These are phyloP conservation scores for Cercospora nicotianae DNA, from an alignment of 2,329 filamentous ascomycete genomes.

Conservation along the genomic window DNA sequence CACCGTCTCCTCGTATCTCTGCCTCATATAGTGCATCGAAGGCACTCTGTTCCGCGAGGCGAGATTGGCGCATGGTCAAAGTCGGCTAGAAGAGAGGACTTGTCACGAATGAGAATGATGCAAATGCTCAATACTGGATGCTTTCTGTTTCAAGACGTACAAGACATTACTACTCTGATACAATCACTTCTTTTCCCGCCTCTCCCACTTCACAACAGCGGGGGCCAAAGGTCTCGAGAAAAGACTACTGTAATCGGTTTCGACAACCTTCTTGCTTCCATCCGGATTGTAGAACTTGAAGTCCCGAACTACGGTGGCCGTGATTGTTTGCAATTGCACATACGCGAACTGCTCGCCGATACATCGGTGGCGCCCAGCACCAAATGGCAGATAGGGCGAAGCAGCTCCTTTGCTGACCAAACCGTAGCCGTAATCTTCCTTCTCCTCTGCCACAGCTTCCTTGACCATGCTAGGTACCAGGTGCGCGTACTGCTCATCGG, in stretches of 20 bases:
- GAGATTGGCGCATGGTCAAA: too few relatives aligned
- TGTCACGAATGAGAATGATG: background rate
- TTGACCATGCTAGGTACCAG: constrained; percentile 34
- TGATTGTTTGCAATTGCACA: constrained; percentile 83
- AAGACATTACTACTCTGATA: background rate
- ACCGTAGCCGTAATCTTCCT: constrained; percentile 91
- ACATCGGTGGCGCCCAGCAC: constrained; percentile 87
- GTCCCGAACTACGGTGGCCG: constrained; percentile 70
- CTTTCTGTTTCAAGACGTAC: background rate
- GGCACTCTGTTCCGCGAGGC: too few relatives aligned
- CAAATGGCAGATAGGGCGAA: constrained; percentile 91
- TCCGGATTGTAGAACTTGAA: constrained; percentile 79
- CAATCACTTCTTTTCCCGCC: constrained; percentile 48
- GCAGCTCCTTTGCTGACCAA: constrained; percentile 86
- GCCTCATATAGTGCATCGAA: too few relatives aligned
- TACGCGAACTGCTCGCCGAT: constrained; percentile 98
- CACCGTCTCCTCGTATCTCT: too few relatives aligned
- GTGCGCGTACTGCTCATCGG: constrained; percentile 41
- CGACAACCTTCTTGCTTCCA: constrained; percentile 67
- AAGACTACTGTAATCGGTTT: constrained; percentile 63
- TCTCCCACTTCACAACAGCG: constrained; percentile 71
- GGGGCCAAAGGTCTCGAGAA: constrained; percentile 49
- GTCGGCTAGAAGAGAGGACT: background rate
- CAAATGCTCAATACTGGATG: background rate
- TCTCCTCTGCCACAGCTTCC: constrained; percentile 52